A percentile compares a stretch with the other conserved stretches of the same genome.
Conservation (phyloP, 495 filamentous ascomycete species). For the Daldinia decipiens region DNA sequence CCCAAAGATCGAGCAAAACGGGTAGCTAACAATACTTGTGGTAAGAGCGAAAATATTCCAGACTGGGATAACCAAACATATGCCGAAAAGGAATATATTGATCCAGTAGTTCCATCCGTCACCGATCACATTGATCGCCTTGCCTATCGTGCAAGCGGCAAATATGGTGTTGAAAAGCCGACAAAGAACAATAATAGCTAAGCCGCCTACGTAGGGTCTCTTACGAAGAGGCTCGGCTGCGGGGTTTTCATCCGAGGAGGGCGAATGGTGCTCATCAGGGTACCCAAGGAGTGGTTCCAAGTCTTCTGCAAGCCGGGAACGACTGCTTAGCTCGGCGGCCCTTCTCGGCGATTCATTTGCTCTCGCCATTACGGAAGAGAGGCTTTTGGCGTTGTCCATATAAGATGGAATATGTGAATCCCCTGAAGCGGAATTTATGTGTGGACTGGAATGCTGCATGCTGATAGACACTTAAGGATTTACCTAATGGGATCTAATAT, state of each 20-base stretch:
- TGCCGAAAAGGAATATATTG: not conserved
- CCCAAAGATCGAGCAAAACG: not conserved
- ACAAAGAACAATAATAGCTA: not conserved
- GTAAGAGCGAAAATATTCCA: not conserved
- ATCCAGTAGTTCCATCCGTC: not conserved
- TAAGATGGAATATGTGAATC: not conserved
- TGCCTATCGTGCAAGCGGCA: not conserved
- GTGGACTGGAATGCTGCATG: not conserved
- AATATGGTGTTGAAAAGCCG: not conserved
- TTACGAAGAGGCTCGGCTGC: not conserved
- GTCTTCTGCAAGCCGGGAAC: not conserved
- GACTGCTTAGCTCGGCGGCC: not conserved
- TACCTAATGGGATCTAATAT: not conserved
- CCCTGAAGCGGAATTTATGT: not conserved
- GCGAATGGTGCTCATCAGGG: not conserved
- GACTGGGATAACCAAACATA: not conserved
- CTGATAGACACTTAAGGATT: not conserved
- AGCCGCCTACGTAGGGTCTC: not conserved
- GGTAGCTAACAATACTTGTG: not conserved
- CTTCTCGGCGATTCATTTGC: not conserved
- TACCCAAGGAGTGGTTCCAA: conserved; percentile 19
- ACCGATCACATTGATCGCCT: not conserved
- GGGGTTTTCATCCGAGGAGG: not conserved
- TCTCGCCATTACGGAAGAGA: not conserved
- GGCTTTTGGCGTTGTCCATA: not conserved